Evolutionary conservation across 2,329 filamentous ascomycete genomes (phyloP).

Genomic region (Neurospora sp.): DNA sequence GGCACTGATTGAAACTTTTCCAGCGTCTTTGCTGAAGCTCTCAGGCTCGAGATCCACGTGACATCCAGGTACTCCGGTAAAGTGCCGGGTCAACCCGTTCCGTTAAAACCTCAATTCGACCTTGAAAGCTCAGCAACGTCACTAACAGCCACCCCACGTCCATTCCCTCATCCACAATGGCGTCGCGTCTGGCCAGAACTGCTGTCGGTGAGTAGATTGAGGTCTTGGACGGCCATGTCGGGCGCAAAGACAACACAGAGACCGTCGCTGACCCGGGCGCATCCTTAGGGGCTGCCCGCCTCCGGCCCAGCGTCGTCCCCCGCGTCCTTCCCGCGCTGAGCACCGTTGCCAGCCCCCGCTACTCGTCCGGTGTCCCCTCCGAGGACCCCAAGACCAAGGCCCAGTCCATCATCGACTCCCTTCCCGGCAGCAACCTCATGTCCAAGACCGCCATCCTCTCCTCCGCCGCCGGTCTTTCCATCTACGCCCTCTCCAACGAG

Average conservation of each 20-base stretch:
- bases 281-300: conserved; percentile 70
- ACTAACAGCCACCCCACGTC: conserved; percentile 36
- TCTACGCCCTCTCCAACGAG: conserved; percentile 98
- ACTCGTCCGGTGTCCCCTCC: conserved; percentile 66
- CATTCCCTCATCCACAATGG: conserved; percentile 69
- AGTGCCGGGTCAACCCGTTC: conserved; percentile 31
- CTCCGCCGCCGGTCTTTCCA: conserved; percentile 77
- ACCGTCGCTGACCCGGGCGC: conserved; percentile 17
- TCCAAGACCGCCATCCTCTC: conserved; percentile 98
- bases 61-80: conserved; percentile 37
- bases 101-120: conserved; percentile 33
- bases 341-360: conserved; percentile 56
- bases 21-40: conserved; percentile 6
- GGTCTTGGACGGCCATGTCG: conserved; percentile 7
- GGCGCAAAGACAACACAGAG: conserved; percentile 15
- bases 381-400: conserved; percentile 96
- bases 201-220: conserved; percentile 69
- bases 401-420: conserved; percentile 84
- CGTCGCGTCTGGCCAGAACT: conserved; percentile 93
- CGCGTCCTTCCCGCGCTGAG: conserved; percentile 67
- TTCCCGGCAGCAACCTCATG: conserved; percentile 84
- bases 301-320: conserved; percentile 72
- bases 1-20: not conserved
- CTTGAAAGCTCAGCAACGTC: conserved; percentile 34
- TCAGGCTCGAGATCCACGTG: conserved; percentile 27